Evolutionary conservation across 495 filamentous ascomycete genomes (phyloP), one percentile per base, ranked within the genome.

Genomic region (Oidiodendron maius): DNA sequence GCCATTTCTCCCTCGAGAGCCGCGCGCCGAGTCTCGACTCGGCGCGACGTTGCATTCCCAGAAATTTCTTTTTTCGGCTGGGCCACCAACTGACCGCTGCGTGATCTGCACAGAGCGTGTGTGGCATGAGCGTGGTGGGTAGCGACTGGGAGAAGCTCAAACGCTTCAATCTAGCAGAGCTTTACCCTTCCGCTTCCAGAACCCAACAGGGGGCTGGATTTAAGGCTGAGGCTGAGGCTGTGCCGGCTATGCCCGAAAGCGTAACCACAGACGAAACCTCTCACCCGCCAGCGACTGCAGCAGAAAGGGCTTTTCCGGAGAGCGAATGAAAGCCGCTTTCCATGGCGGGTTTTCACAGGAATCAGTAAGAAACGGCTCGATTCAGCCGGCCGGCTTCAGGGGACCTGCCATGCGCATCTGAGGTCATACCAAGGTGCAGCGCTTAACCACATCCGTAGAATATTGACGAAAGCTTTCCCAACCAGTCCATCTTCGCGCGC

Each of bases 91-190:
- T n/a, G n/a, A n/a, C n/a, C n/a, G n/a, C n/a, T n/a, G n/a, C n/a
- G n/a, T n/a, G n/a, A n/a, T n/a, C n/a, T n/a, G n/a, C n/a, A n/a
- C 52, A 90, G 86, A 87, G 85, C 40, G 65, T 89, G 1, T 81
- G 83, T 57, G 86, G 87, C 4, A 86, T 91, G 75, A 88, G 84
- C 54, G 83, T 90, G 11, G 80, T 89, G 13, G 77, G 70, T 26
- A 65, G 67, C 48, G 82, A 87, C 58, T 91, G 78, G 59, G 84
- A 89, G 40, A 63, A 69, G 48, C 66, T 88, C 36, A 87, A 83
- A 64, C 74, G 79, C 20, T 90, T 76, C 62, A 90, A 89, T 61
- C 64, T 90, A 34, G 76, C 77, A 5, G 83, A 88, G 60, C 70
- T 87, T 23, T 81, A 78, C 50, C 46, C 41, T 34, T 26, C 47